Conservation (phyloP, 2,329 filamentous ascomycete species). For the Calonectria pseudoturangicola region DNA sequence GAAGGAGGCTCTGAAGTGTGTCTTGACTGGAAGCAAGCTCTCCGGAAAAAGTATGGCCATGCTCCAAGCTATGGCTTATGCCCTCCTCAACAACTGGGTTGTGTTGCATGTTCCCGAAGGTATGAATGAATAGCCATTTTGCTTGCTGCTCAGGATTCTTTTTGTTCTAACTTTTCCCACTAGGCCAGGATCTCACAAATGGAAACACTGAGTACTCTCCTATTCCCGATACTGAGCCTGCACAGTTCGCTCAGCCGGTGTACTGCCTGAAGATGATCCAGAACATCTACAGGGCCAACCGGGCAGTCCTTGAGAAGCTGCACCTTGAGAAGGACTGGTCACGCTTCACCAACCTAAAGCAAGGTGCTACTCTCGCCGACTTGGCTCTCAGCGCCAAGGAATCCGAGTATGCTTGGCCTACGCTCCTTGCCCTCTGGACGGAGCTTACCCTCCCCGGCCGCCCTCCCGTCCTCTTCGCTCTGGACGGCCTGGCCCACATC, state of each 20-base stretch:
- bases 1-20: conserved; percentile 75
- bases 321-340: conserved; percentile 67
- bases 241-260: conserved; percentile 84
- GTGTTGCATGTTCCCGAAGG: conserved; percentile 94
- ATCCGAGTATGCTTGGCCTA: conserved; percentile 84
- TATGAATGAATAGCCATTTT: conserved; percentile 63
- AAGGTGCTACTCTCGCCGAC: conserved; percentile 78
- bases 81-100: conserved; percentile 88
- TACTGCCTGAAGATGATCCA: conserved; percentile 85
- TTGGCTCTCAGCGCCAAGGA: conserved; percentile 84
- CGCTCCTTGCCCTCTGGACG: conserved; percentile 87
- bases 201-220: conserved; percentile 88
- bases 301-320: conserved; percentile 74
- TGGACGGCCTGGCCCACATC: conserved; percentile 88
- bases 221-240: conserved; percentile 74
- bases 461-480: conserved; percentile 80
- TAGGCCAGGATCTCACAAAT: conserved; percentile 86
- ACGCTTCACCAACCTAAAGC: conserved; percentile 65
- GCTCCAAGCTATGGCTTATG: conserved; percentile 89
- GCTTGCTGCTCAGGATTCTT: conserved; percentile 16
- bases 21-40: conserved; percentile 83
- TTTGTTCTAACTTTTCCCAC: conserved; percentile 26
- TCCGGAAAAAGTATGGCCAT: conserved; percentile 92
- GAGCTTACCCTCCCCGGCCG: conserved; percentile 79
- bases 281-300: conserved; percentile 84